phyloP scores from a whole-genome alignment of 2,329 filamentous ascomycete genomes.

The Endocalyx cinctus region DNA sequence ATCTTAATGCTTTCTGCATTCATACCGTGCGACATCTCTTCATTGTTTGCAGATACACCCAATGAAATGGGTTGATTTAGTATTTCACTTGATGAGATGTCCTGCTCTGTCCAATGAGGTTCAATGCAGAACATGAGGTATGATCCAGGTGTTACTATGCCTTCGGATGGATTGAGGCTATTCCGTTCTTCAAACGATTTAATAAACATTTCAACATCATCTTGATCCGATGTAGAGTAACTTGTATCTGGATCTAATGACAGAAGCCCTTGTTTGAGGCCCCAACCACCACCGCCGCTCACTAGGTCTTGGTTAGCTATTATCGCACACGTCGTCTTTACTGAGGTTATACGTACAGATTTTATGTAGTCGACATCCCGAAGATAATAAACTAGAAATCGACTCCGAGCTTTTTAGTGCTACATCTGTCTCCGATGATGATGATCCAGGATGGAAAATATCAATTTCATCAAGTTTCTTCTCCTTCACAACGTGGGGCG shows the following conservation, averaged over 20 bases:
- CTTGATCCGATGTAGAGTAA: constrained; percentile 45
- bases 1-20: constrained; percentile 20
- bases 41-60: constrained; percentile 18
- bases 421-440: constrained; percentile 22
- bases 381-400: constrained; percentile 30
- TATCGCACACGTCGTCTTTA: no score
- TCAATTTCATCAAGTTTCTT: constrained; percentile 16
- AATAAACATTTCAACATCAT: constrained; percentile 51
- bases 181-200: constrained; percentile 38
- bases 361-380: constrained; percentile 42
- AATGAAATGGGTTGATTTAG: constrained; percentile 11
- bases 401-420: constrained; percentile 19
- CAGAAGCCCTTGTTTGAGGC: constrained; percentile 70
- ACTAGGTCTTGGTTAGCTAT: constrained; percentile 38
- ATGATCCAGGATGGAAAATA: constrained; percentile 16
- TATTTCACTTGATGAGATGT: constrained; percentile 8
- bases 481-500: constrained; percentile 28
- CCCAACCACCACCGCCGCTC: constrained; percentile 83
- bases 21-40: constrained; percentile 13
- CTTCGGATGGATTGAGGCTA: constrained; percentile 35
- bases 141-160: constrained; percentile 59
- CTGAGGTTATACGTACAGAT: no score
- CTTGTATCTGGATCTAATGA: constrained; percentile 68
- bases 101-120: constrained; percentile 16
- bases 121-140: constrained; percentile 62